phyloP scores from a whole-genome alignment of 805 yeast genomes.

The Saccharomycopsis fibuligera region DNA sequence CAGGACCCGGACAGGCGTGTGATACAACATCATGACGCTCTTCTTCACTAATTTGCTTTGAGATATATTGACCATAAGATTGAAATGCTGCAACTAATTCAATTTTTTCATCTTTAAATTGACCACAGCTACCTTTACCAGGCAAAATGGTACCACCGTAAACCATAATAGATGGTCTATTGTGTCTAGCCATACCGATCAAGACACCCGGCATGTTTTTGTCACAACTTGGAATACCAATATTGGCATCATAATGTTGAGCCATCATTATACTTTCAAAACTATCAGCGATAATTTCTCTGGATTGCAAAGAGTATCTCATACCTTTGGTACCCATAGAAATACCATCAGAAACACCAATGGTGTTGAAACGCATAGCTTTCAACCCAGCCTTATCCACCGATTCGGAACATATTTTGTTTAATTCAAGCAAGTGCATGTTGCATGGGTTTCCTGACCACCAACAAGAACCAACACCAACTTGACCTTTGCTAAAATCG shows the following conservation, averaged over 20 bases:
- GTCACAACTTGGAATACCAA: constrained; percentile 95
- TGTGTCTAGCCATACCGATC: constrained; percentile 91
- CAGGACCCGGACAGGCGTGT: constrained; percentile 96
- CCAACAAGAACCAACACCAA: constrained; percentile 98
- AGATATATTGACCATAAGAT: constrained; percentile 85
- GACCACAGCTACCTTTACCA: constrained; percentile 71
- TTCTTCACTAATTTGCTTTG: constrained; percentile 64
- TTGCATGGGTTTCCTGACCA: constrained; percentile 99
- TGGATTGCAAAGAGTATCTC: constrained; percentile 93
- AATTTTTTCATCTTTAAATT: constrained; percentile 52
- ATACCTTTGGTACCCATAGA: constrained; percentile 98
- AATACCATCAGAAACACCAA: constrained; percentile 97
- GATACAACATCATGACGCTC: constrained; percentile 79
- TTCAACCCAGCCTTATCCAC: constrained; percentile 87
- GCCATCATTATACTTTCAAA: constrained; percentile 95
- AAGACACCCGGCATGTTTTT: constrained; percentile 92
- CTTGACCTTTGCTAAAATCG: constrained; percentile 85
- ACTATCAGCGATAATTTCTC: constrained; percentile 97
- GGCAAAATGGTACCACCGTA: constrained; percentile 93
- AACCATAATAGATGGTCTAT: constrained; percentile 86
- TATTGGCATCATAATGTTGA: constrained; percentile 92
- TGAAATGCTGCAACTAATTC: constrained; percentile 96
- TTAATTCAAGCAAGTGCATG: constrained; percentile 90
- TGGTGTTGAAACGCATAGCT: constrained; percentile 96
- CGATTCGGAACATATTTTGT: constrained; percentile 68